Evolutionary conservation across 768 basidiomycete genomes (phyloP).

Genomic region (Podaxis sp.): DNA sequence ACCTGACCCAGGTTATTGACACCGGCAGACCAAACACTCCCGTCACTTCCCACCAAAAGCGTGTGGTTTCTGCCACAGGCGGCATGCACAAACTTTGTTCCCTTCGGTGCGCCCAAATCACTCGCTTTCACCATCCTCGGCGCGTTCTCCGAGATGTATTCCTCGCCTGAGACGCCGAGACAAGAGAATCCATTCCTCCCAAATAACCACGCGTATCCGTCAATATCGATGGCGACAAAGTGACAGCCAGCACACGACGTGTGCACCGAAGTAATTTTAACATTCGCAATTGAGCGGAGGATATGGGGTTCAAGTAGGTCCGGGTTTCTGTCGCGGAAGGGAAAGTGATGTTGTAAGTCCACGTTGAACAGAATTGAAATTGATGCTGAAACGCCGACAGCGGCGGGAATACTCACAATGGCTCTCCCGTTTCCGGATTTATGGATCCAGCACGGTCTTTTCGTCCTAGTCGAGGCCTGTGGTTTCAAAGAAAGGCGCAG

Average conservation of each 20-base stretch:
- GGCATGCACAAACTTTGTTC: slow-evolving; percentile 71
- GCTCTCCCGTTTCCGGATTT: slow-evolving; percentile 39
- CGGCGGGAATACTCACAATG: slow-evolving; percentile 29
- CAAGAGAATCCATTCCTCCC: slow-evolving; percentile 76
- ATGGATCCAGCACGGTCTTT: slow-evolving; percentile 60
- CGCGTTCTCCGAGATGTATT: slow-evolving; percentile 71
- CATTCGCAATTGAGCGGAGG: slow-evolving; percentile 82
- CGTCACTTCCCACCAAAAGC: slow-evolving; percentile 77
- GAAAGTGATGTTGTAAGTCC: slow-evolving; percentile 6
- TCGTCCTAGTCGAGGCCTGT: slow-evolving; percentile 73
- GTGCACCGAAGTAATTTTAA: slow-evolving; percentile 70
- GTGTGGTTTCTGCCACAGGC: slow-evolving; percentile 84
- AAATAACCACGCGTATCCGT: slow-evolving; percentile 86
- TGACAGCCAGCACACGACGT: slow-evolving; percentile 77
- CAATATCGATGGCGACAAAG: slow-evolving; percentile 67
- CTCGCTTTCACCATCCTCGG: slow-evolving; percentile 59
- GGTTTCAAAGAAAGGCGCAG: slow-evolving; percentile 14
- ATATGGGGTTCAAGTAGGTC: slow-evolving; percentile 90
- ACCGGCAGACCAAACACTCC: slow-evolving; percentile 82
- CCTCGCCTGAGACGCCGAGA: slow-evolving; percentile 58
- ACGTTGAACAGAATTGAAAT: slow-evolving; percentile 6
- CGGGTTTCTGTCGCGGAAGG: slow-evolving; percentile 43
- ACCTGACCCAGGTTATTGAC: slow-evolving; percentile 83
- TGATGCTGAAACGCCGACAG: slow-evolving; percentile 14
- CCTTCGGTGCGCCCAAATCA: slow-evolving; percentile 57